Evolutionary conservation across 2,329 filamentous ascomycete species (phyloP), one percentile per base, ranked within the genome.

Genomic region (Arthrobotrys iridis): DNA sequence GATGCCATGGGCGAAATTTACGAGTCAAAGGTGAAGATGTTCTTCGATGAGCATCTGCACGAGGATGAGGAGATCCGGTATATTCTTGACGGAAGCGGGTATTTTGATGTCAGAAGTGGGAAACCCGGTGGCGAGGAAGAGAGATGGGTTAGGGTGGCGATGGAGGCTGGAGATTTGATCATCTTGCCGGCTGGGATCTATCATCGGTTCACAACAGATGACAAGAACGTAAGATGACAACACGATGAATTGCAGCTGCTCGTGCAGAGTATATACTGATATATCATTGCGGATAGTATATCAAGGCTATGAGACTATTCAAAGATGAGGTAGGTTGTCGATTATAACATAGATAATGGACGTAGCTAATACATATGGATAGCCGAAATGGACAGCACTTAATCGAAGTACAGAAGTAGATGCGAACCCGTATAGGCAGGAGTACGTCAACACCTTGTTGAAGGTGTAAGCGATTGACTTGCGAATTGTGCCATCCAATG

Each of bases 11-110:
- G 93, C 67, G 91, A 88, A 40, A 84, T 89, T 46, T 99, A 98
- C 84, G 94, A 99, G 83, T 88, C 91, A 77, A 98, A 98, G 83
- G 93, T 99, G 77, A 93, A 93, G 84, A 88, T 84, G 78, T 99
- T 99, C 85, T 99, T 98, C 85, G 82, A 91, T 79, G 95, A 99
- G 86, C 95, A 99, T 82, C 83, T 99, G 80, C 95, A 99, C 82
- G 95, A 99, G 84, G 95, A 99, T 79, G 95, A 99, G 84, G 95
- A 99, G 86, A 99, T 99, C 78, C 87, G 95, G 52, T 99, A 97
- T 81, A 93, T 99, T 78, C 86, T 93, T 30, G 93, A 90, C 76
- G 95, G 95, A 0, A 87, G 88, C 65, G 95, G 95, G 0, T 99
- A 91, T 82, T 99, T 99, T 81, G 95, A 99, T 83, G 93, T 99